These are phyloP conservation scores for Ophiostoma piceae DNA, from an alignment of 2,329 filamentous ascomycete species.

Conservation along the genomic window DNA sequence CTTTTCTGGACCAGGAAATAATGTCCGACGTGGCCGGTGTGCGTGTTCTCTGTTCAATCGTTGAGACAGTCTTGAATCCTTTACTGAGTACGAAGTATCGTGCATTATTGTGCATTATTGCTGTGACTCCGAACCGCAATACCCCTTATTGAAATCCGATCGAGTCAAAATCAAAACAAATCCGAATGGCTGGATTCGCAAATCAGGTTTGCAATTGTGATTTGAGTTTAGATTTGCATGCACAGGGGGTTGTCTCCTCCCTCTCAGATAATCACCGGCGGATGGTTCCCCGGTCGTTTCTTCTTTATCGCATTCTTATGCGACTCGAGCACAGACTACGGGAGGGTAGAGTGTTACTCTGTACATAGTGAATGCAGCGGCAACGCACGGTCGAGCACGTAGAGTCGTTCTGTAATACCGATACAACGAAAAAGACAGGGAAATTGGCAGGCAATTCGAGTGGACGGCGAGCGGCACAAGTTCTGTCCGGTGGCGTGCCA, in stretches of 20 bases:
- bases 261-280: background rate
- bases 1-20: background rate
- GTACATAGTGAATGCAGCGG: background rate
- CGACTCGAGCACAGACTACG: constrained; percentile 7
- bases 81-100: too few relatives aligned
- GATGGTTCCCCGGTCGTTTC: constrained; percentile 1
- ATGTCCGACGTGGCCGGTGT: constrained; percentile 1
- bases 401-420: background rate
- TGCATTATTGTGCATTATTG: background rate
- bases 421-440: too few relatives aligned
- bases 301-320: constrained; percentile 9
- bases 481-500: constrained; percentile 7
- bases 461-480: background rate
- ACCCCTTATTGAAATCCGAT: background rate
- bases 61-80: constrained; percentile 3
- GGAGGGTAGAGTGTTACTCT: background rate
- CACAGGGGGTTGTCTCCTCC: background rate
- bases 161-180: too few relatives aligned
- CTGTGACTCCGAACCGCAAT: background rate
- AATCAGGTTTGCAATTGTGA: background rate
- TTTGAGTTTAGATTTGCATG: constrained; percentile 9
- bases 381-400: background rate
- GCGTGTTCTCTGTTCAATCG: background rate
- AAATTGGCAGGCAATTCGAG: too few relatives aligned
- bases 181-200: background rate